phyloP scores from a whole-genome alignment of 1,284 basidiomycete species.

The Ceraceosorus bombacis region DNA sequence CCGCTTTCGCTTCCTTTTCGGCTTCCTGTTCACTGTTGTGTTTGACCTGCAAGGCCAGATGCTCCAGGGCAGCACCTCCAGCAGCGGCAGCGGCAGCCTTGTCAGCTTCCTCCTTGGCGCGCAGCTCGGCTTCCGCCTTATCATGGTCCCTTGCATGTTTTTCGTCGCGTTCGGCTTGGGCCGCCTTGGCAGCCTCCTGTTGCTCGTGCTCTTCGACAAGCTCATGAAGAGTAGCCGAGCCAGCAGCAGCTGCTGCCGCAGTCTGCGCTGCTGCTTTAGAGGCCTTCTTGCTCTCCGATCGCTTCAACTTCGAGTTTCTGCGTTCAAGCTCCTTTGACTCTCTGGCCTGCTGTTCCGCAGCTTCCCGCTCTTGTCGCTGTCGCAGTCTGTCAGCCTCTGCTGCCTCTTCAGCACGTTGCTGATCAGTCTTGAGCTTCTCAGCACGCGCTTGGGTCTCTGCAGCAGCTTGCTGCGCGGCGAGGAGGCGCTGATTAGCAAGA shows the following conservation, averaged over 20 bases:
- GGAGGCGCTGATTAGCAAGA: neutral
- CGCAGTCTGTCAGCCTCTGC: neutral
- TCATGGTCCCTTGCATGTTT: neutral
- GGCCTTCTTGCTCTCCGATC: neutral
- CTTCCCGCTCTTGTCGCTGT: constrained; percentile 1
- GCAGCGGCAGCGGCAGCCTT: constrained; percentile 1
- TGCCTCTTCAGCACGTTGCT: neutral
- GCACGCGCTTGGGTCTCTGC: neutral
- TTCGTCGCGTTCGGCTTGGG: neutral
- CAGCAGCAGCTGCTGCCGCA: neutral
- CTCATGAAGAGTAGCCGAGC: neutral
- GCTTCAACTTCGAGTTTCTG: neutral
- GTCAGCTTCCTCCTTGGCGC: neutral
- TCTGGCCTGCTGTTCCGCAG: neutral
- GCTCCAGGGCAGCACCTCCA: neutral
- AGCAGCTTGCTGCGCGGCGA: constrained; percentile 1
- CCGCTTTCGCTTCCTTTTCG: neutral
- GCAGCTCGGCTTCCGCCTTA: neutral
- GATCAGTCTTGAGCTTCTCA: constrained; percentile 2
- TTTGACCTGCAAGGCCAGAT: neutral
- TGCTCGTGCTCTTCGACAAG: neutral
- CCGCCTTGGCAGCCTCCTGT: neutral
- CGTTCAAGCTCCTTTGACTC: neutral
- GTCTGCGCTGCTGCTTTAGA: neutral
- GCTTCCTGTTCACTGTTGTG: neutral